Percentiles rank a stretch among this genome's conserved stretches.
Evolutionary conservation across 108 stramenopile species (phyloP).

Genomic region (Nitzschia sp.): DNA sequence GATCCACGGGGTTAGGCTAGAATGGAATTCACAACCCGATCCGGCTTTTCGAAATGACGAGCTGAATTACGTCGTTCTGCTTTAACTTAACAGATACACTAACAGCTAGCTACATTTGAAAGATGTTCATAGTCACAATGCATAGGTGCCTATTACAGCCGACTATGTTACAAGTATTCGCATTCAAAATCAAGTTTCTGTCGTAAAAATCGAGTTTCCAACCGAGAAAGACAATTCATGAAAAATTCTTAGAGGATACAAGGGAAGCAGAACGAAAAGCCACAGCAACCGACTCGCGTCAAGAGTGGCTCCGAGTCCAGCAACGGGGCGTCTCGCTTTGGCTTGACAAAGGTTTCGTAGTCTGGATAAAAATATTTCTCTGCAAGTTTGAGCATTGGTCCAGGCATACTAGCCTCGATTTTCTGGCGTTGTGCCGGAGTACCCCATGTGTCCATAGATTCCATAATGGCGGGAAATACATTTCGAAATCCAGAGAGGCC

Average conservation of each 20-base stretch:
- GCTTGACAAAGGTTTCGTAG: slow-evolving; percentile 26
- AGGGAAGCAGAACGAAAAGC: slow-evolving; percentile 35
- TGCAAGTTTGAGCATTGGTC: slow-evolving; percentile 12
- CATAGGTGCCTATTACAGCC: no score
- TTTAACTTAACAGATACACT: no score
- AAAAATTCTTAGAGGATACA: slow-evolving; percentile 40
- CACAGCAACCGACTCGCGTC: slow-evolving; percentile 22
- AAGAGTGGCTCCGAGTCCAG: slow-evolving; percentile 21
- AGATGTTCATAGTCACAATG: no score
- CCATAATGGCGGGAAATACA: slow-evolving; percentile 29
- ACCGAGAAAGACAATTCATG: no score
- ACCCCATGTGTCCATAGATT: slow-evolving; percentile 33
- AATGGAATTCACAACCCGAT: no score
- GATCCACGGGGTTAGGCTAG: no score
- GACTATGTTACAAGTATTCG: no score
- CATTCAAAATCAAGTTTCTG: no score
- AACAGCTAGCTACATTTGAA: no score
- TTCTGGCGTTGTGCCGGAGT: slow-evolving; percentile 18
- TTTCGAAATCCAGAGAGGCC: background rate
- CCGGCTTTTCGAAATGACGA: no score
- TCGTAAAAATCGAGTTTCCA: no score
- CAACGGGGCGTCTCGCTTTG: slow-evolving; percentile 43
- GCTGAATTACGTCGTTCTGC: no score
- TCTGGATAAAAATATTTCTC: slow-evolving; percentile 38
- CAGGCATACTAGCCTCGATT: slow-evolving; percentile 9